Conservation (phyloP, 352 stramenopile species). For the Globisporangium alternatum region DNA sequence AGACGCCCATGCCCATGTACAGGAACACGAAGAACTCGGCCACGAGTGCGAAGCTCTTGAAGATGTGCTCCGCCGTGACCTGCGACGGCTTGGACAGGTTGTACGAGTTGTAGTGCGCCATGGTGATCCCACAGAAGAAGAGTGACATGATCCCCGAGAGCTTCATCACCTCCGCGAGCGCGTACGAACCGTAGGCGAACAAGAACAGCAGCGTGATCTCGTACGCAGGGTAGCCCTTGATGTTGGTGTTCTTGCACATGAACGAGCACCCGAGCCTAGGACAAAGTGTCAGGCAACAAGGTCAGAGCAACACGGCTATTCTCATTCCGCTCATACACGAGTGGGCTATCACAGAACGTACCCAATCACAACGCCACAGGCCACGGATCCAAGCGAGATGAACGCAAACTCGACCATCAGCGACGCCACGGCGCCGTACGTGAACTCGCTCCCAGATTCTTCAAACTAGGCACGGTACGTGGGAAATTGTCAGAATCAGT, state of each 20-base stretch:
- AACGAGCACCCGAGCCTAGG: constrained; percentile 73
- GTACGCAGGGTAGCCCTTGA: constrained; percentile 74
- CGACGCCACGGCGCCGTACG: constrained; percentile 45
- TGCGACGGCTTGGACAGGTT: constrained; percentile 69
- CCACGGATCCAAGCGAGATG: constrained; percentile 79
- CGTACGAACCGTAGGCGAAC: constrained; percentile 67
- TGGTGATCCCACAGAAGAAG: constrained; percentile 88
- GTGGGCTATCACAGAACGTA: constrained; percentile 15
- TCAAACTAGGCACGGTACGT: constrained; percentile 37
- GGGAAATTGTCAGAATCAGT: constrained; percentile 5
- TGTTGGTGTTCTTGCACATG: constrained; percentile 77
- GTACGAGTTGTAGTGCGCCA: constrained; percentile 82
- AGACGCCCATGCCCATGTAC: constrained; percentile 78
- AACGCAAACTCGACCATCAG: constrained; percentile 73
- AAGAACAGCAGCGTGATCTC: constrained; percentile 76
- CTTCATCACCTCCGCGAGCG: constrained; percentile 64
- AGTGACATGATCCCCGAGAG: constrained; percentile 91
- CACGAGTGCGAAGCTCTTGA: constrained; percentile 70
- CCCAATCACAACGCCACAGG: constrained; percentile 71
- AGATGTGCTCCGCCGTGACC: constrained; percentile 68
- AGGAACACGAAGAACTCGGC: constrained; percentile 79
- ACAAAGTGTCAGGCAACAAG: not conserved
- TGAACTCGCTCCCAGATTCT: constrained; percentile 78
- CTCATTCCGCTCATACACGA: not conserved
- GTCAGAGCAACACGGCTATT: not conserved